Conservation (phyloP, 2,329 filamentous ascomycete species). For the Orbilia quercus region DNA sequence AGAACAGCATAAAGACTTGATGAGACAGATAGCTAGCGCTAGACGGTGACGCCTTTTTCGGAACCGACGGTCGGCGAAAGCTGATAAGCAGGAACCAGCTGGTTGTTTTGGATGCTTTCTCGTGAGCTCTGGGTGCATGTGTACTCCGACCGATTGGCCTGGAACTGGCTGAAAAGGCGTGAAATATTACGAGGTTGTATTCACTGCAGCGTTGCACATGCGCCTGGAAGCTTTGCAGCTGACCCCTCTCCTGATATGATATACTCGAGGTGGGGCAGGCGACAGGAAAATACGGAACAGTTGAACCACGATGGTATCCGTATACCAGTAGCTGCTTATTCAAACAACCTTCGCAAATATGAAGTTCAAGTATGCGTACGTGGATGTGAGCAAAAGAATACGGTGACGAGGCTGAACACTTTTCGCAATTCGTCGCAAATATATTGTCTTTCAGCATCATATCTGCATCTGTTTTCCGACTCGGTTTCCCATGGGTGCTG, state of each 20-base stretch:
- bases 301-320: not conserved
- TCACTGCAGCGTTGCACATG: constrained; percentile 38
- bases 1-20: too few species aligned
- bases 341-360: too few species aligned
- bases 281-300: constrained; percentile 7
- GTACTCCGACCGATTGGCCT: constrained; percentile 13
- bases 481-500: not conserved
- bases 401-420: not conserved
- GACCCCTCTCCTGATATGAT: constrained; percentile 38
- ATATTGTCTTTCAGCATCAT: not conserved
- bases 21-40: too few species aligned
- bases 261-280: constrained; percentile 49
- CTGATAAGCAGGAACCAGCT: constrained; percentile 30
- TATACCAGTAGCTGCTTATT: not conserved
- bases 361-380: too few species aligned
- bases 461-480: not conserved
- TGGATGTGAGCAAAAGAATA: too few species aligned
- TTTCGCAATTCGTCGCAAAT: not conserved
- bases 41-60: too few species aligned
- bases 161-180: not conserved
- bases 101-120: not conserved
- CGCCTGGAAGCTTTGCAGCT: constrained; percentile 23
- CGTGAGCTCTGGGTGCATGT: not conserved
- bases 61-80: not conserved
- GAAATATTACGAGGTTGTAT: constrained; percentile 18